These are phyloP conservation scores for Yamadazyma membranifaciens DNA, from an alignment of 1,139 yeast species.

Conservation along the genomic window DNA sequence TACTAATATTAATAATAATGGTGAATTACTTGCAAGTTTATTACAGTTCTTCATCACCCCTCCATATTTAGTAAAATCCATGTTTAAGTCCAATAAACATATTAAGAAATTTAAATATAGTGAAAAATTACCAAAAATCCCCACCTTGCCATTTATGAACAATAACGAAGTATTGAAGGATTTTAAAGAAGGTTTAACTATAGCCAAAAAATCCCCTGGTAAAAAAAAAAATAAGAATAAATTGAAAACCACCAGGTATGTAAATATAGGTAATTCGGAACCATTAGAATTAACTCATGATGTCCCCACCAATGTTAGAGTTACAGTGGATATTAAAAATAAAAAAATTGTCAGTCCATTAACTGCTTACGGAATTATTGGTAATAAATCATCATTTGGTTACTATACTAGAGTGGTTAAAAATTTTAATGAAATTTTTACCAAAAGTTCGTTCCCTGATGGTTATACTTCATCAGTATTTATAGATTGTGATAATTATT, in stretches of 20 bases:
- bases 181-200: slow-evolving; percentile 69
- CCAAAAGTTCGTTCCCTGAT: slow-evolving; percentile 61
- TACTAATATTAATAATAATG: slow-evolving; percentile 24
- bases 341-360: slow-evolving; percentile 67
- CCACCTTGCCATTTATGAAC: slow-evolving; percentile 73
- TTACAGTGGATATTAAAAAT: slow-evolving; percentile 68
- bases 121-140: slow-evolving; percentile 63
- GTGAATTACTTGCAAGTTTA: slow-evolving; percentile 63
- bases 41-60: slow-evolving; percentile 87
- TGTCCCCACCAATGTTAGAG: slow-evolving; percentile 77
- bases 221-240: slow-evolving; percentile 42
- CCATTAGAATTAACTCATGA: slow-evolving; percentile 61
- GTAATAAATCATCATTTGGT: slow-evolving; percentile 65
- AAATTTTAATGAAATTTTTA: slow-evolving; percentile 62
- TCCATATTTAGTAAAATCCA: slow-evolving; percentile 66
- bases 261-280: slow-evolving; percentile 66
- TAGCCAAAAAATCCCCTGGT: slow-evolving; percentile 51
- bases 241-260: slow-evolving; percentile 62
- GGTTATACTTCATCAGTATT: slow-evolving; percentile 72
- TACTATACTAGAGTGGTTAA: slow-evolving; percentile 71
- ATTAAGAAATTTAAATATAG: slow-evolving; percentile 64
- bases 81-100: slow-evolving; percentile 42
- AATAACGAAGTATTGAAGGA: slow-evolving; percentile 36
- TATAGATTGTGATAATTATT: slow-evolving; percentile 67
- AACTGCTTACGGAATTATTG: slow-evolving; percentile 66